A percentile compares a stretch with the other conserved stretches of the same genome.
Evolutionary conservation across 495 filamentous ascomycete species (phyloP).

Genomic region (Talaromyces adpressus): DNA sequence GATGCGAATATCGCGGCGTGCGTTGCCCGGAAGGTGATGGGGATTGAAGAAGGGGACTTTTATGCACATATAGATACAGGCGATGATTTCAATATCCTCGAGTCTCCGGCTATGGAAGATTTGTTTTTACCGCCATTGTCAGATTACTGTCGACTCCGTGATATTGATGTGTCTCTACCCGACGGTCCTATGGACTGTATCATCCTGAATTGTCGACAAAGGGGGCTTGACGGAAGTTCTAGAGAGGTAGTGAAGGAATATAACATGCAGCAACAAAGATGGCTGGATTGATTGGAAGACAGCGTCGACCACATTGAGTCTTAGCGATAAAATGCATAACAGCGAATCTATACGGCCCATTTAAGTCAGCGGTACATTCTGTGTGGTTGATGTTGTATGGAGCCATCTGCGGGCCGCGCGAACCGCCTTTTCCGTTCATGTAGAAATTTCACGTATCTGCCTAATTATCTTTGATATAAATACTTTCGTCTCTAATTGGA

Average conservation of each 20-base stretch:
- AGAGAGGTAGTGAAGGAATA: neutral
- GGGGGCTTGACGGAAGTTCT: neutral
- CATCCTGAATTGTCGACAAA: neutral
- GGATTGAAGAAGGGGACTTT: conserved; percentile 29
- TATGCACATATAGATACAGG: conserved; percentile 5
- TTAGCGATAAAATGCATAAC: no score
- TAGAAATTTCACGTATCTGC: neutral
- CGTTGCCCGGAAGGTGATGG: conserved; percentile 24
- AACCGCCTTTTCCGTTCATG: neutral
- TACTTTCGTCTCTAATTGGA: neutral
- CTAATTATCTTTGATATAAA: neutral
- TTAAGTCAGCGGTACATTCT: neutral
- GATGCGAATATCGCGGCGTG: conserved; percentile 7
- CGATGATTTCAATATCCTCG: neutral
- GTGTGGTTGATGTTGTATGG: no score
- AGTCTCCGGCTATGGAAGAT: neutral
- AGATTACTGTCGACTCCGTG: neutral
- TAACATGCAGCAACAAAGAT: neutral
- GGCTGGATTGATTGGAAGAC: neutral
- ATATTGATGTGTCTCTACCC: neutral
- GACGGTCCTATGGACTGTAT: neutral
- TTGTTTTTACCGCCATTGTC: neutral
- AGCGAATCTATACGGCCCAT: no score
- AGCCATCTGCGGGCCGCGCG: neutral
- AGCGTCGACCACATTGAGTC: neutral